A percentile compares a stretch with the other conserved stretches of the same genome.
Conservation (phyloP, 2,329 filamentous ascomycete species). For the Ophiocordyceps sinensis region DNA sequence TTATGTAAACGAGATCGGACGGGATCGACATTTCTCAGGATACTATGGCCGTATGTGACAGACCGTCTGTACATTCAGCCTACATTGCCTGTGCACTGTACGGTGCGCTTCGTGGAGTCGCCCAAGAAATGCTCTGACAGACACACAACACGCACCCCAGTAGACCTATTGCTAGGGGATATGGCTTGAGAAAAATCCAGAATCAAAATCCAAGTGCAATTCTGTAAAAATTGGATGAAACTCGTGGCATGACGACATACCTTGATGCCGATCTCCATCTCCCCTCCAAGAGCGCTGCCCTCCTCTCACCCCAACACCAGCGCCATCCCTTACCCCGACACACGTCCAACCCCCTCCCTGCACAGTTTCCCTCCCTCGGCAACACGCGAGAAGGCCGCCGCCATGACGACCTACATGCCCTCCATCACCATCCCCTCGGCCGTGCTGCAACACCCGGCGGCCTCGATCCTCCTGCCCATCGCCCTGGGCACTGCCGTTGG, state of each 20-base stretch:
- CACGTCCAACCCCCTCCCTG: not conserved
- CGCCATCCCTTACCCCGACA: not conserved
- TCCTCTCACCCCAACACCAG: not conserved
- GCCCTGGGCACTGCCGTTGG: constrained; percentile 60
- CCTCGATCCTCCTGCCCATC: constrained; percentile 63
- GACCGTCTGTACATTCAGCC: no score
- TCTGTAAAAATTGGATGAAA: no score
- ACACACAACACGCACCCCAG: no score
- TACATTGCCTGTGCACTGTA: no score
- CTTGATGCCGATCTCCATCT: not conserved
- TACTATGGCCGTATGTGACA: no score
- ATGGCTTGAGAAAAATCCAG: no score
- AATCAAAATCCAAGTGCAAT: no score
- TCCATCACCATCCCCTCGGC: constrained; percentile 58
- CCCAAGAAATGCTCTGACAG: no score
- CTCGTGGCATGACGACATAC: not conserved
- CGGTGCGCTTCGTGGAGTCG: no score
- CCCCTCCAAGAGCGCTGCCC: not conserved
- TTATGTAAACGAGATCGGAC: no score
- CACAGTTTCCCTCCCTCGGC: not conserved
- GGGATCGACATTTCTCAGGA: no score
- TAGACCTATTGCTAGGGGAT: no score
- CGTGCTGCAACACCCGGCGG: constrained; percentile 57
- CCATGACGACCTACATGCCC: constrained; percentile 71
- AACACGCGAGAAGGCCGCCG: constrained; percentile 6